These are phyloP conservation scores for Lepidium sativum DNA, from an alignment of 345 rosid genomes.

Conservation along the genomic window DNA sequence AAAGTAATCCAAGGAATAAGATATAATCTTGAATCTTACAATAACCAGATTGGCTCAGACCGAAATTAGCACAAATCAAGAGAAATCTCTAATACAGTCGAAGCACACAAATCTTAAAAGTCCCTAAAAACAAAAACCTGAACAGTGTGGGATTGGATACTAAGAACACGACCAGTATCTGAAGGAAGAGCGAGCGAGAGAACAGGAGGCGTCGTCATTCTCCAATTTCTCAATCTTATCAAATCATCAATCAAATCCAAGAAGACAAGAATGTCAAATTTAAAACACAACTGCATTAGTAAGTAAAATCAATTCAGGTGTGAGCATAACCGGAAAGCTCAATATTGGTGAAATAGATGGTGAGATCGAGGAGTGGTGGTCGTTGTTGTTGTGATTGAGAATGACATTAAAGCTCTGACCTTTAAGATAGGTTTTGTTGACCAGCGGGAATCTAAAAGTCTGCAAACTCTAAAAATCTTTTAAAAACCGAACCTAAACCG, in stretches of 20 bases:
- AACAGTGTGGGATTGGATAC: constrained; percentile 96
- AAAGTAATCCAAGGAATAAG: neutral
- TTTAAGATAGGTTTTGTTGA: no score
- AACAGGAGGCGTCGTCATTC: constrained; percentile 75
- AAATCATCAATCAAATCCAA: neutral
- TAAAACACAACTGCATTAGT: neutral
- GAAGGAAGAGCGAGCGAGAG: constrained; percentile 88
- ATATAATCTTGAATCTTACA: neutral
- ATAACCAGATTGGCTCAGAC: neutral
- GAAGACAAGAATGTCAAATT: neutral
- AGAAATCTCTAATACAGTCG: neutral
- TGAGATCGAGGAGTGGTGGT: constrained; percentile 4
- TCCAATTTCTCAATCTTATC: constrained; percentile 27
- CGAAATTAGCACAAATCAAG: neutral
- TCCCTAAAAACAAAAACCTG: constrained; percentile 37
- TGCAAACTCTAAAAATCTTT: neutral
- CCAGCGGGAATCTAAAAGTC: no score
- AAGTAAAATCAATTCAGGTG: neutral
- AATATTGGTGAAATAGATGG: neutral
- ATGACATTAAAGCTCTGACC: constrained; percentile 10
- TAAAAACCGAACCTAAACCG: neutral
- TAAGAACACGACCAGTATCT: constrained; percentile 92
- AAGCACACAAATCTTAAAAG: neutral
- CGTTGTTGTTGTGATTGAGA: constrained; percentile 3
- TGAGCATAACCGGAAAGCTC: neutral